Evolutionary conservation across 345 rosid species (phyloP), one percentile per base, ranked within the genome.

Genomic region (Linum trigynum): DNA sequence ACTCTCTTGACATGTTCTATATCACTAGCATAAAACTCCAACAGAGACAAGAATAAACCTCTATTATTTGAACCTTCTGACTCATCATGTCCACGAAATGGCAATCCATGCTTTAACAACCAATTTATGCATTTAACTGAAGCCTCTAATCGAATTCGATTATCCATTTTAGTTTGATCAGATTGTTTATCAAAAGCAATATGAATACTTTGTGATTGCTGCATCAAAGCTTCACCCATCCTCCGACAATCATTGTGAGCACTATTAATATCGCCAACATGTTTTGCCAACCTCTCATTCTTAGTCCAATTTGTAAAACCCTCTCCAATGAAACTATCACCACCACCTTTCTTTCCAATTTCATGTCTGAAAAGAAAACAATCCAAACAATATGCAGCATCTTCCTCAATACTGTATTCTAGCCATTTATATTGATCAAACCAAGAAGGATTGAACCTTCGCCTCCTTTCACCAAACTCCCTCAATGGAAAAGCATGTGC

Each of bases 371-470:
- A 23, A 3, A 65, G n/a, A 56, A 60, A 56, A 42, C 77, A 74
- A 60, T 12, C 55, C 14, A 60, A 42, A 36, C 23, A 51, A 53
- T 40, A 60, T 3, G 5, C 45, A 35, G 1, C 48, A n/a, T 68
- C 68, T n/a, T 51, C 41, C 15, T 15, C 37, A 8, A n/a, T 38
- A 36, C 38, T 61, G 23, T 55, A 69, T 10, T 69, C 40, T 38
- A 74, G 38, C 76, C 39, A 65, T 64, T 10, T 11, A 65, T 4
- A 61, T 39, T 60, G 23, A 16, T 38, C 8, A 48, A 63, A 65
- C 66, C 45, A 74, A 60, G 16, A 5, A 41, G 0, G 38, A 23
- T 17, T 48, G 58, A 23, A 23, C 32, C 32, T 23, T 23, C 32
- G 32, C 32, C 32, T 23, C 32, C 32, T 23, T 23, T 23, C 32